Percentiles rank a stretch among this genome's conserved stretches.
phyloP scores from a whole-genome alignment of 225 moss, liverwort and hornwort species.

The Straminergon stramineum region DNA sequence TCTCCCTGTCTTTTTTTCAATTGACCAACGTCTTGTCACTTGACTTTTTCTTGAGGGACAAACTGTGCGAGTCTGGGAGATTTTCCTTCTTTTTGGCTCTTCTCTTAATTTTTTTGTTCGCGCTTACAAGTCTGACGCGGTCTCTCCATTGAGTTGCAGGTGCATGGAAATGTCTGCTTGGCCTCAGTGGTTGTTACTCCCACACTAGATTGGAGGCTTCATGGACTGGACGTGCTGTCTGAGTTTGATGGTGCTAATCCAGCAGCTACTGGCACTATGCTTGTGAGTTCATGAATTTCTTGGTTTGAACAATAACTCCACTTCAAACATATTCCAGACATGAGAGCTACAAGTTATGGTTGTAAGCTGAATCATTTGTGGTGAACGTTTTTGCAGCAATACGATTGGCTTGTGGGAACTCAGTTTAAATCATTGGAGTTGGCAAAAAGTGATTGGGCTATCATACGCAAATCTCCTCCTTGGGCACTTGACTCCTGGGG shows the following conservation, averaged over 20 bases:
- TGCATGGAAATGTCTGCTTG: slow-evolving; percentile 94
- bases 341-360: not conserved
- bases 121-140: not conserved
- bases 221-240: slow-evolving; percentile 86
- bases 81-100: not conserved
- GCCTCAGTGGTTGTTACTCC: slow-evolving; percentile 86
- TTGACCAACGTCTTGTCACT: not conserved
- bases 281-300: slow-evolving; percentile 37
- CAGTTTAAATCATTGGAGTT: slow-evolving; percentile 85
- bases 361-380: slow-evolving; percentile 1
- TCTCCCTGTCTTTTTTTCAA: not conserved
- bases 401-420: slow-evolving; percentile 73
- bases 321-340: not conserved
- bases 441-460: slow-evolving; percentile 86
- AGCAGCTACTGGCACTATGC: slow-evolving; percentile 76
- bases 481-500: slow-evolving; percentile 99
- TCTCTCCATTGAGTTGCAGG: slow-evolving; percentile 26
- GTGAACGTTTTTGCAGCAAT: slow-evolving; percentile 54
- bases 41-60: not conserved
- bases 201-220: slow-evolving; percentile 90
- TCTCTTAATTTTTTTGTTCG: not conserved
- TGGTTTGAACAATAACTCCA: not conserved
- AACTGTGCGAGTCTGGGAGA: not conserved
- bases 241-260: slow-evolving; percentile 93
- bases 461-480: slow-evolving; percentile 82